These are phyloP conservation scores for Arthroderma sp. DNA, from an alignment of 2,329 filamentous ascomycete genomes.

Conservation along the genomic window DNA sequence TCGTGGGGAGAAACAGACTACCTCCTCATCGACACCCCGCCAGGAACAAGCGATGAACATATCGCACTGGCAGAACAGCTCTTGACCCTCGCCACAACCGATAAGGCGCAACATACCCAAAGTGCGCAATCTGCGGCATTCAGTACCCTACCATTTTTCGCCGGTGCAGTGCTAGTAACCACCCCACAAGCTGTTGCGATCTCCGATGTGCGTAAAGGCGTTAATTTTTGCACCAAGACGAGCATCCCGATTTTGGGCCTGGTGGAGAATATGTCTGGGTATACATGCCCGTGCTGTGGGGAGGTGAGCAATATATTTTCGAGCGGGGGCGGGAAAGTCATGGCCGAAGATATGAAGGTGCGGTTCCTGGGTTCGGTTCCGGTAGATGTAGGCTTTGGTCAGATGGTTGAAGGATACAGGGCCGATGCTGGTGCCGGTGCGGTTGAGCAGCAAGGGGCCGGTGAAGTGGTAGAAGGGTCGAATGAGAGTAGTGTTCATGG, in stretches of 20 bases:
- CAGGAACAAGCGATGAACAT: constrained; percentile 92
- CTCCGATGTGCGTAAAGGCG: constrained; percentile 84
- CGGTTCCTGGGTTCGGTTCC: constrained; percentile 76
- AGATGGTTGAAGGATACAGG: constrained; percentile 56
- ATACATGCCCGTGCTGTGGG: constrained; percentile 45
- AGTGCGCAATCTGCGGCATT: constrained; percentile 6
- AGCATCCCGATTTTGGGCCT: constrained; percentile 70
- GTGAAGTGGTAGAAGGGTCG: constrained; percentile 4
- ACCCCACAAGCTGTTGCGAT: constrained; percentile 91
- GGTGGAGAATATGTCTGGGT: constrained; percentile 76
- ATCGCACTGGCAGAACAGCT: constrained; percentile 87
- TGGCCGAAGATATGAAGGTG: constrained; percentile 77
- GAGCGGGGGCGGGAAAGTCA: constrained; percentile 74
- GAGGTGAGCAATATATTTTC: constrained; percentile 92
- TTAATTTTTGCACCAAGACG: constrained; percentile 85
- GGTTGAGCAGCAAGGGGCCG: constrained; percentile 5
- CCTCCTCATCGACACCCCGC: constrained; percentile 87
- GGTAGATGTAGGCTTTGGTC: constrained; percentile 84
- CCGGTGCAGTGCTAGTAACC: constrained; percentile 86
- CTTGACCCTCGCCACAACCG: constrained; percentile 27
- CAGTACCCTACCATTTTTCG: constrained; percentile 45
- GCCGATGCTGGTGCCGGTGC: constrained; percentile 15
- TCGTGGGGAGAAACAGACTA: constrained; percentile 81
- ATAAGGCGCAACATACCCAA: background rate
- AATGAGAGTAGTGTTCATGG: constrained; percentile 14